phyloP scores from a whole-genome alignment of 345 rosid species.

The Gossypium herbaceum region DNA sequence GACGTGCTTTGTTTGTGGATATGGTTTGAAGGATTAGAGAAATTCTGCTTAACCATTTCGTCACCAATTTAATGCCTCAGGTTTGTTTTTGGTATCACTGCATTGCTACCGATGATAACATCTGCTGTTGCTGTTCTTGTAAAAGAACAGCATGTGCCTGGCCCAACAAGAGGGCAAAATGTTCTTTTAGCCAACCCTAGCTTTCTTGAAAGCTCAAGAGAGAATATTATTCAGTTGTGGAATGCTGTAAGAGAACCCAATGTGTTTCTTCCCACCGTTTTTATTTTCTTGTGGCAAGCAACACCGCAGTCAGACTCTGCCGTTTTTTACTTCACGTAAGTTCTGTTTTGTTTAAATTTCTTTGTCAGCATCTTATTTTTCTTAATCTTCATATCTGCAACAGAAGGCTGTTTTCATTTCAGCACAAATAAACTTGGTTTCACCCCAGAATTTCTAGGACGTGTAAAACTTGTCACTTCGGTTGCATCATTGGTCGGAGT shows the following conservation, averaged over 20 bases:
- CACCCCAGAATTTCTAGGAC: conserved; percentile 94
- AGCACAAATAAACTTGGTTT: conserved; percentile 95
- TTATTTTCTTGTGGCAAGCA: conserved; percentile 96
- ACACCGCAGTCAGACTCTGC: conserved; percentile 99
- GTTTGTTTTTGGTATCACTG: conserved; percentile 94
- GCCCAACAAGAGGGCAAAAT: conserved; percentile 39
- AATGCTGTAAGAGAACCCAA: conserved; percentile 71
- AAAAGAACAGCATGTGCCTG: conserved; percentile 61
- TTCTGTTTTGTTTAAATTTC: conserved; percentile 9
- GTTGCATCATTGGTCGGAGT: conserved; percentile 88
- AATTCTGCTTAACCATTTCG: conserved; percentile 3
- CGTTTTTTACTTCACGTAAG: conserved; percentile 96
- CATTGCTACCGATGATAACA: conserved; percentile 75
- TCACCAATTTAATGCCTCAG: conserved; percentile 43
- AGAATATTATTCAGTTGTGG: conserved; percentile 60
- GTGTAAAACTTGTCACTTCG: conserved; percentile 85
- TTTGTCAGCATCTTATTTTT: not conserved
- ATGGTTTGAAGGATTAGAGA: conserved; percentile 7
- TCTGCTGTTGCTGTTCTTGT: conserved; percentile 96
- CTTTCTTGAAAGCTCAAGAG: conserved; percentile 68
- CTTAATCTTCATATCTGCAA: not conserved
- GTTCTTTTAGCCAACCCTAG: conserved; percentile 35
- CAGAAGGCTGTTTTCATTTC: conserved; percentile 25
- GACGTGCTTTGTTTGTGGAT: conserved; percentile 8
- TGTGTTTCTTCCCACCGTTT: conserved; percentile 79